Base-by-base conservation (phyloP, 768 basidiomycete species). In the Xerocomus brunneocitrinus region DNA sequence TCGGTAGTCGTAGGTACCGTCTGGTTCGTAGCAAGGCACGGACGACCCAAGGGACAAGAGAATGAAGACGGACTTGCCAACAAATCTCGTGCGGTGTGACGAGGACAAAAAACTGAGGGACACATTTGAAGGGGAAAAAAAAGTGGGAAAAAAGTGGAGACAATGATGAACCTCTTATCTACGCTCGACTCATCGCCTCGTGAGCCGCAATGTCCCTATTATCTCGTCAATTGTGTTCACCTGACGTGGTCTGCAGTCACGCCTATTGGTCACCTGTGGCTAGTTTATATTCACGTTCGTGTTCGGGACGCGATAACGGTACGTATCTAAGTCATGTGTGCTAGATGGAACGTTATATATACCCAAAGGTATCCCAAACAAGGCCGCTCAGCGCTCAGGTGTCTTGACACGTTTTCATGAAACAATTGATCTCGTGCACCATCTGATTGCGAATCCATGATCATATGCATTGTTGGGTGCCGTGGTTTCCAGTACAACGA, bases 151-250 rank as follows among this genome's bases (percentile, higher is more conserved):
- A 22, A 44, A 12, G 24, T 7, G 25, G 3, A 48, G 24, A 27
- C 7, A 28, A 45, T 13, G 3, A 12, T 24, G 39, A 35, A 22
- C 30, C 38, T 4, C 13, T 19, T 62, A 62, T 62, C 50, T 22
- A 47, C 42, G 16, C 9, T 30, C 14, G 32, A 49, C n/a, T 41
- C 41, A 60, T 63, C 61, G 47, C 60, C 53, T 24, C 43, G 24
- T 35, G 49, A 22, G 39, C 39, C 31, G 7, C 38, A 7, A n/a
- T 43, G 22, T 46, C 22, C 28, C 40, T 22, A 43, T 58, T 46
- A 27, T 51, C 50, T 51, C 50, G 60, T 51, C 45, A 55, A 14
- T 38, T 16, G 13, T 56, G 58, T 34, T 32, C 61, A 63, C 54
- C 61, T 62, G 61, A 62, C 61, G 25, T 22, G 36, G 47, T 28